Base-by-base conservation (phyloP, 2,329 filamentous ascomycete genomes). In the Nemania bipapillata region DNA sequence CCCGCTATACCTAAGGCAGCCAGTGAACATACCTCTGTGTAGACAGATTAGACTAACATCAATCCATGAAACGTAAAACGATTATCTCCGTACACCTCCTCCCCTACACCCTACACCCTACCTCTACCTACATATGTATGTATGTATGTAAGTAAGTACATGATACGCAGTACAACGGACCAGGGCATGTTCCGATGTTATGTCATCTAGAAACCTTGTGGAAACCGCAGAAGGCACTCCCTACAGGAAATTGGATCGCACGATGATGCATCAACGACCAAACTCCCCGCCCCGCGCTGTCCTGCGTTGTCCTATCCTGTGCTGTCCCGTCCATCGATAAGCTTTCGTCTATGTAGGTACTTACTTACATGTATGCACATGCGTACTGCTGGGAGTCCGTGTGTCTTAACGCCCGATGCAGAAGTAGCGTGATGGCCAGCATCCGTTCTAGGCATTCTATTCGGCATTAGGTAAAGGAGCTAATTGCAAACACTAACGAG, bases 381-480 rank as follows among this genome's bases (percentile, higher is more conserved):
- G 9, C 30, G 9, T 32, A n/a, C 30, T 4, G 9, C 30, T 50
- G 47, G 20, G 26, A 22, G 20, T 17, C 45, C n/a, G n/a, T n/a
- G n/a, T 45, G 32, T 35, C 30, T 22, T 49, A 59, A 63, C 40
- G 50, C 49, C 61, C 54, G 54, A 50, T 50, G 55, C 55, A 68
- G 60, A 55, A 42, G 50, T 61, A 32, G 54, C 45, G 40, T 24
- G 53, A 55, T 63, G 45, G 47, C 42, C 35, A 28, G n/a, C 26
- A 26, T 52, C n/a, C 24, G 20, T 28, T 42, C 26, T n/a, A 20
- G 35, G 53, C 24, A 15, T 50, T 42, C 35, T 35, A 64, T 55
- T 59, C 54, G n/a, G 30, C 4, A n/a, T 20, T 11, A 40, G 24
- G 20, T 28, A n/a, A 42, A 28, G 20, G 22, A 24, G 24, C 20